Percentiles rank a stretch among this genome's conserved stretches.
phyloP scores from a whole-genome alignment of 2,329 filamentous ascomycete species.

The Phaeosphaeriaceae sp. region DNA sequence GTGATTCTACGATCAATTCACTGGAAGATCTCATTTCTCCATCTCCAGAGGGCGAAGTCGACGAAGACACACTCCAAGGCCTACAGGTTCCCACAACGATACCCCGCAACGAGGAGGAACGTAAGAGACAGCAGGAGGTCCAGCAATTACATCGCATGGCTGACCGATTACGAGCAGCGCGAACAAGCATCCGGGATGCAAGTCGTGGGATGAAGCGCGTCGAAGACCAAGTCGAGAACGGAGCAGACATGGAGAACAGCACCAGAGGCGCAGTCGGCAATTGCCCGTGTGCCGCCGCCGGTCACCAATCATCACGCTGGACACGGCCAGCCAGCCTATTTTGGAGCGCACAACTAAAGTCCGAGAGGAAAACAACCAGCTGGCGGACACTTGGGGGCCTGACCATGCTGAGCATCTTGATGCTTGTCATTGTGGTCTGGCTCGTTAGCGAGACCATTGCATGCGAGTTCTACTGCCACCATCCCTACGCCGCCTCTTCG shows the following conservation, averaged over 20 bases:
- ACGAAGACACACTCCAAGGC: slow-evolving; percentile 45
- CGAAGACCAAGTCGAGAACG: slow-evolving; percentile 49
- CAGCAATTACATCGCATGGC: slow-evolving; percentile 53
- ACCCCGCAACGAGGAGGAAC: slow-evolving; percentile 50
- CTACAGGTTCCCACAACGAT: slow-evolving; percentile 32
- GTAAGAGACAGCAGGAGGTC: slow-evolving; percentile 51
- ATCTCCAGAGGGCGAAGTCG: slow-evolving; percentile 26
- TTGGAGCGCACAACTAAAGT: slow-evolving; percentile 31
- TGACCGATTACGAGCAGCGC: slow-evolving; percentile 47
- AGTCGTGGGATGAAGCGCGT: slow-evolving; percentile 52
- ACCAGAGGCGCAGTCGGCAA: slow-evolving; percentile 16
- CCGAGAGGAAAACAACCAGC: slow-evolving; percentile 11
- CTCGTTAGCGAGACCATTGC: slow-evolving; percentile 57
- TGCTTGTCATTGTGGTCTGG: slow-evolving; percentile 55
- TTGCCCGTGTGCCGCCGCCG: slow-evolving; percentile 28
- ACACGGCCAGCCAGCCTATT: slow-evolving; percentile 34
- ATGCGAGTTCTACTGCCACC: slow-evolving; percentile 61
- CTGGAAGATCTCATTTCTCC: slow-evolving; percentile 54
- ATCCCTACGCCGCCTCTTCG: slow-evolving; percentile 56
- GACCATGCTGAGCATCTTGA: slow-evolving; percentile 50
- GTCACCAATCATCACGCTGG: slow-evolving; percentile 26
- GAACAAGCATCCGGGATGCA: slow-evolving; percentile 53
- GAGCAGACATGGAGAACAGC: slow-evolving; percentile 25
- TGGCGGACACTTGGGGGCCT: slow-evolving; percentile 36
- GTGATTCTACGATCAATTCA: slow-evolving; percentile 57